Percentiles rank a stretch among this genome's conserved stretches.
Conservation (phyloP, 306 rosid genomes). For the Cyamopsis tetragonoloba region DNA sequence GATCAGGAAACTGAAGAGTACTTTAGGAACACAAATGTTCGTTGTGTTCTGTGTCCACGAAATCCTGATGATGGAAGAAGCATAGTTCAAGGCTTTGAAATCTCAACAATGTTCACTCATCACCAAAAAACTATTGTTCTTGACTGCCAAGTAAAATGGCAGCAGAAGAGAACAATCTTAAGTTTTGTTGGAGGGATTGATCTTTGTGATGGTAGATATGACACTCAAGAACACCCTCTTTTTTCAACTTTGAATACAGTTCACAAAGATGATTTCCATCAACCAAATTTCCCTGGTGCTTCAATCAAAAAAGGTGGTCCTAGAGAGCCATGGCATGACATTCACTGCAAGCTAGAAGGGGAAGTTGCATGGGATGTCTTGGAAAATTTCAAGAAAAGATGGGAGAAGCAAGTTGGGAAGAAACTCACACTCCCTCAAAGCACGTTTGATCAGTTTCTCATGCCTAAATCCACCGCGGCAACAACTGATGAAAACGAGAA, state of each 20-base stretch:
- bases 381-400: conserved; percentile 74
- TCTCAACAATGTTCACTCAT: conserved; percentile 76
- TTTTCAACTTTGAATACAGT: conserved; percentile 49
- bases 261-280: conserved; percentile 72
- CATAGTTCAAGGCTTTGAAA: conserved; percentile 51
- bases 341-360: conserved; percentile 80
- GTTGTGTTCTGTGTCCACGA: conserved; percentile 61
- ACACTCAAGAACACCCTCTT: conserved; percentile 57
- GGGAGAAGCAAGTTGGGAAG: conserved; percentile 61
- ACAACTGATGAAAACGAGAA: conserved; percentile 26
- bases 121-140: conserved; percentile 70
- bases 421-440: conserved; percentile 31
- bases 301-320: conserved; percentile 84
- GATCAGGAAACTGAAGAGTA: conserved; percentile 59
- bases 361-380: conserved; percentile 79
- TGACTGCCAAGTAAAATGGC: conserved; percentile 40
- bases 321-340: conserved; percentile 95
- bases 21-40: conserved; percentile 60
- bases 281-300: conserved; percentile 68
- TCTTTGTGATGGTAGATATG: conserved; percentile 88
- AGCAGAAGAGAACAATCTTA: conserved; percentile 36
- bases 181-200: conserved; percentile 87
- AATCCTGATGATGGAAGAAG: conserved; percentile 65
- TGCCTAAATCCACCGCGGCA: conserved; percentile 17
- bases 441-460: conserved; percentile 28